phyloP scores from a whole-genome alignment of 108 stramenopile genomes.

The Nitzschia putrida region DNA sequence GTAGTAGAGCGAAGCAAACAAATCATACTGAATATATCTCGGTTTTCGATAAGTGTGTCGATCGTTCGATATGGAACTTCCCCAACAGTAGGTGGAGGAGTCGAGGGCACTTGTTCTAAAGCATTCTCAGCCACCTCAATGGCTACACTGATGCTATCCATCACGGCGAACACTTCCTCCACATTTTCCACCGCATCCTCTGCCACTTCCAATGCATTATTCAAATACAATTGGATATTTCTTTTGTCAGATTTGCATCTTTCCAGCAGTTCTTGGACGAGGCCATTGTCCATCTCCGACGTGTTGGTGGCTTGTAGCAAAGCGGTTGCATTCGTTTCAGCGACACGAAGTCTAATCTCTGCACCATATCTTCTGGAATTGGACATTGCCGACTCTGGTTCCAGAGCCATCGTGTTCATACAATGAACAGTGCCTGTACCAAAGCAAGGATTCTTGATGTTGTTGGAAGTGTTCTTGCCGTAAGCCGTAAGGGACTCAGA shows the following conservation, averaged over 20 bases:
- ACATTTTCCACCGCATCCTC: slow-evolving; percentile 25
- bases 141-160: slow-evolving; percentile 34
- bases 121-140: slow-evolving; percentile 27
- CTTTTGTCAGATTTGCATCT: slow-evolving; percentile 30
- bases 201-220: slow-evolving; percentile 28
- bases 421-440: too few species aligned
- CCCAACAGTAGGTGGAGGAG: slow-evolving; percentile 17
- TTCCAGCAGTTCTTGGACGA: slow-evolving; percentile 21
- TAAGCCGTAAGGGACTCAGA: too few species aligned
- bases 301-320: slow-evolving; percentile 6
- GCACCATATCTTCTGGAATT: too few species aligned
- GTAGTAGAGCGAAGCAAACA: slow-evolving; percentile 52
- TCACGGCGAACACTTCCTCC: slow-evolving; percentile 38
- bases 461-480: too few species aligned
- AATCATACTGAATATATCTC: slow-evolving; percentile 59
- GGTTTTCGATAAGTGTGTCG: slow-evolving; percentile 45
- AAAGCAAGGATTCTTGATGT: too few species aligned
- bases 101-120: slow-evolving; percentile 20
- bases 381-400: too few species aligned
- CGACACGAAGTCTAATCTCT: too few species aligned
- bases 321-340: not conserved
- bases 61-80: slow-evolving; percentile 36
- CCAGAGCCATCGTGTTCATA: too few species aligned
- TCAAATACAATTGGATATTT: slow-evolving; percentile 32
- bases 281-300: not conserved